Evolutionary conservation across 2,329 filamentous ascomycete species (phyloP), one percentile per base, ranked within the genome.

Genomic region (Leptographium wingfieldii): DNA sequence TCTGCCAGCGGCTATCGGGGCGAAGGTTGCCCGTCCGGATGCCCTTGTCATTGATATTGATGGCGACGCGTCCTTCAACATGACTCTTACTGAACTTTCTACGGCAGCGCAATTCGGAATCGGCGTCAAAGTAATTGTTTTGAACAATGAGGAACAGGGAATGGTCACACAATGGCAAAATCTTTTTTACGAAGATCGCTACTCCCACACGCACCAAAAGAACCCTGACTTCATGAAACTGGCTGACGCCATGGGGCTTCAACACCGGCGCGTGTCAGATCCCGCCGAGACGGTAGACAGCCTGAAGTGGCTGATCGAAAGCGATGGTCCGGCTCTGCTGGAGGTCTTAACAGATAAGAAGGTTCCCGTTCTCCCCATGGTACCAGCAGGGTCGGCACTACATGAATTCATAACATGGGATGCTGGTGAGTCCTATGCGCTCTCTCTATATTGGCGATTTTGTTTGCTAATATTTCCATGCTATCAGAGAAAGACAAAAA

Each of bases 121-220:
- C 72, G 92, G 89, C 65, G 86, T 95, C 73, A 97, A 97, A 81
- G 81, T 97, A 62, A 90, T 97, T 67, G 80, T 97, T 31, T 74
- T 99, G 60, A 97, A 97, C 80, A 99, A 96, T 73, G 91, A 95
- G 73, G 91, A 97, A 75, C 92, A 96, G 76, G 92, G 92, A 59
- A 97, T 97, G 92, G 92, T 97, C 52, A 96, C 92, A 1, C 92
- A 96, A 76, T 97, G 92, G 92, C 92, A 97, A 75, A 92, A 90
- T 68, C 84, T 97, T 65, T 97, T 97, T 77, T 97, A 95, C 77
- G 88, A 96, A 73, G 91, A 96, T 70, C 85, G 92, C 67, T 97
- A 85, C 68, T 81, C 90, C 43, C 92, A 96, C 73, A 96, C 92
- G 0, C 92, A 97, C 73, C 92, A 96, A 76, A 80, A 83, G 70